Evolutionary conservation across 2,329 filamentous ascomycete genomes (phyloP).

Genomic region (Myriosclerotinia scirpicola): DNA sequence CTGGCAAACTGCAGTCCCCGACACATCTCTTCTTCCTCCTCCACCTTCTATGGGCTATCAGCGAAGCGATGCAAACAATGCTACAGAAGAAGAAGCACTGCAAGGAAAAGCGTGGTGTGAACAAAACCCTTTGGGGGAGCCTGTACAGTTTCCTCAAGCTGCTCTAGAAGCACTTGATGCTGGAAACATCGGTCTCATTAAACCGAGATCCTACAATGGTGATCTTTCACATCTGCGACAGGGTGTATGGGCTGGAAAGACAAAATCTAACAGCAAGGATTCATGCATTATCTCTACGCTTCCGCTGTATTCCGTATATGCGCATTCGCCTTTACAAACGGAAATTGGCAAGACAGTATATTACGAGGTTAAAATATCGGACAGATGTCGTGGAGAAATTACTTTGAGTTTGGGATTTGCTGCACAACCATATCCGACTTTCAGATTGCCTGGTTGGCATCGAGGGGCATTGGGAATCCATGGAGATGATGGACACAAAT

Average conservation of each 20-base stretch:
- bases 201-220: constrained; percentile 51
- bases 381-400: constrained; percentile 45
- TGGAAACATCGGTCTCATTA: constrained; percentile 56
- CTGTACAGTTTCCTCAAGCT: constrained; percentile 51
- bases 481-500: constrained; percentile 75
- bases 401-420: constrained; percentile 67
- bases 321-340: constrained; percentile 56
- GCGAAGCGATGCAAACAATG: constrained; percentile 67
- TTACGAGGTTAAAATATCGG: constrained; percentile 65
- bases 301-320: constrained; percentile 63
- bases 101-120: constrained; percentile 66
- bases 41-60: constrained; percentile 69
- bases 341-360: constrained; percentile 58
- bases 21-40: constrained; percentile 70
- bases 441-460: constrained; percentile 80
- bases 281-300: constrained; percentile 65
- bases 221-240: constrained; percentile 47
- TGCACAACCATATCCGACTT: constrained; percentile 73
- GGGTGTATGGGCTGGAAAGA: constrained; percentile 54
- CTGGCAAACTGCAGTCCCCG: constrained; percentile 70
- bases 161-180: constrained; percentile 50
- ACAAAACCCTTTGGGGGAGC: constrained; percentile 56
- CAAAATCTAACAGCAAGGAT: constrained; percentile 52
- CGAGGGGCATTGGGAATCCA: constrained; percentile 74
- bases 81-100: constrained; percentile 61